phyloP scores from a whole-genome alignment of 768 basidiomycete species.

The Suillus discolor region DNA sequence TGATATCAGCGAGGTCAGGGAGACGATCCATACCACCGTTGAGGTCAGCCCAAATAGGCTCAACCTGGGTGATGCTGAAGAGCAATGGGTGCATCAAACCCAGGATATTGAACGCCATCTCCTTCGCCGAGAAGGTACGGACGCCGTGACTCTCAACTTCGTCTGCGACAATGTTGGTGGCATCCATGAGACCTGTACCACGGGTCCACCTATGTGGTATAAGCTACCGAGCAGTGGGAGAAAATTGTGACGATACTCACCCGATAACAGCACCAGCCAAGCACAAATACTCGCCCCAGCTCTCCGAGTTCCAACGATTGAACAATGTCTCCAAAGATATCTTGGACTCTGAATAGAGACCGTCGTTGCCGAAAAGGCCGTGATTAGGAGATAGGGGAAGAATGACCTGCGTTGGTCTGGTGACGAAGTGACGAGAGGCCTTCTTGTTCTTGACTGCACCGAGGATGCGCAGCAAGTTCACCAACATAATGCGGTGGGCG shows the following conservation, averaged over 20 bases:
- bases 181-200: conserved; percentile 95
- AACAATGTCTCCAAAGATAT: conserved; percentile 97
- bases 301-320: conserved; percentile 97
- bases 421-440: conserved; percentile 94
- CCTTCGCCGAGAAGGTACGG: conserved; percentile 98
- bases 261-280: conserved; percentile 98
- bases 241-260: conserved; percentile 44
- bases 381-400: conserved; percentile 98
- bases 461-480: conserved; percentile 93
- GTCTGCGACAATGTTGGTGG: conserved; percentile 92
- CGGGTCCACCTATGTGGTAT: conserved; percentile 80
- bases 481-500: conserved; percentile 98
- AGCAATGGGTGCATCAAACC: conserved; percentile 99
- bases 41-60: conserved; percentile 98
- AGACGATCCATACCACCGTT: conserved; percentile 99
- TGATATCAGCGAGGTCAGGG: conserved; percentile 92
- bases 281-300: conserved; percentile 99
- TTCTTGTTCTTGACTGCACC: conserved; percentile 99
- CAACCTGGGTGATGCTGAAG: conserved; percentile 99
- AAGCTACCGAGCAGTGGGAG: conserved; percentile 12
- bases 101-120: conserved; percentile 99
- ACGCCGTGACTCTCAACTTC: conserved; percentile 92
- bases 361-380: conserved; percentile 96
- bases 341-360: conserved; percentile 97
- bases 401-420: conserved; percentile 97